These are phyloP conservation scores for Gastrolobium bilobum DNA, from an alignment of 306 rosid genomes.

Conservation along the genomic window DNA sequence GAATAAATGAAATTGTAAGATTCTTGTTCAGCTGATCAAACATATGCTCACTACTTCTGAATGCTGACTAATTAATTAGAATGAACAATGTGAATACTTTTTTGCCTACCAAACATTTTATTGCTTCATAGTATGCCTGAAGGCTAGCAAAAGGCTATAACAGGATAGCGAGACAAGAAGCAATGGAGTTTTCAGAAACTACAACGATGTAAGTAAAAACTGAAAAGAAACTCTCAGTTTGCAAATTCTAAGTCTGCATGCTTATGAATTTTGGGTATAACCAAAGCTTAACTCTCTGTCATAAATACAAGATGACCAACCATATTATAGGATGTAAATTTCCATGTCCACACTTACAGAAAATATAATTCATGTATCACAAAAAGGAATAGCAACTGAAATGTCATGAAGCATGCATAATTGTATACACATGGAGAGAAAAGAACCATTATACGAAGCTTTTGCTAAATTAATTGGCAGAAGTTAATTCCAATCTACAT, in stretches of 20 bases:
- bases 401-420: conserved; percentile 1
- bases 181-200: conserved; percentile 18
- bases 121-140: not conserved
- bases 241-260: conserved; percentile 16
- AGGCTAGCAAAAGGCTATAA: not conserved
- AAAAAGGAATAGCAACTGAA: conserved; percentile 7
- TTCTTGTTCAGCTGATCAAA: conserved; percentile 20
- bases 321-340: not conserved
- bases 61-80: not conserved
- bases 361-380: not conserved
- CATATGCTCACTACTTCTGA: not conserved
- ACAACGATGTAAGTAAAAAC: not conserved
- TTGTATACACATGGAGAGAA: conserved; percentile 22
- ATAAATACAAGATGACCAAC: conserved; percentile 9
- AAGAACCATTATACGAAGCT: conserved; percentile 1
- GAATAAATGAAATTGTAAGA: conserved; percentile 1
- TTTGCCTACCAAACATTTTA: conserved; percentile 10
- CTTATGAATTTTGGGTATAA: conserved; percentile 33
- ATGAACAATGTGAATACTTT: conserved; percentile 11
- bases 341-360: conserved; percentile 25
- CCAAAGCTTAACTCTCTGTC: not conserved
- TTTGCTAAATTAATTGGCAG: conserved; percentile 22
- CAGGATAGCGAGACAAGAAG: not conserved
- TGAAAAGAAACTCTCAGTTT: not conserved
- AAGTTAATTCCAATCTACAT: conserved; percentile 46